A percentile compares a stretch with the other conserved stretches of the same genome.
Evolutionary conservation across 1,139 yeast genomes (phyloP).

Genomic region (Kodamaea alishanica): DNA sequence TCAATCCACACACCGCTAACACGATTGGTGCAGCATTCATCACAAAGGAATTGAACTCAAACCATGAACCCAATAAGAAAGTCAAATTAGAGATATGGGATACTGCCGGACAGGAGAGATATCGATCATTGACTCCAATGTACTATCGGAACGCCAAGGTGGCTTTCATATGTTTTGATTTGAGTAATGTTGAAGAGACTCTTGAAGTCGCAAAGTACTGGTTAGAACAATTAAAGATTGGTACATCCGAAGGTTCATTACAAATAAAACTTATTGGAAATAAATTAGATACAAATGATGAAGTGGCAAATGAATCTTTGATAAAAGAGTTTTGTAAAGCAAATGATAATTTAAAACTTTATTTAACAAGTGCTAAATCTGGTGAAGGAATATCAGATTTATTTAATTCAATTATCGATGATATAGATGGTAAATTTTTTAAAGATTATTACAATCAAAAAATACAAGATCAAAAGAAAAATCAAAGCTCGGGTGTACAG

Average conservation of each 20-base stretch:
- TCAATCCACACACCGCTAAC: slow-evolving; percentile 38
- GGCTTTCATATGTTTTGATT: slow-evolving; percentile 36
- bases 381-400: slow-evolving; percentile 43
- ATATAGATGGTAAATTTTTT: slow-evolving; percentile 35
- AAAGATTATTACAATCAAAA: slow-evolving; percentile 5
- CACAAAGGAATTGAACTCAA: slow-evolving; percentile 31
- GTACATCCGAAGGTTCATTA: slow-evolving; percentile 18
- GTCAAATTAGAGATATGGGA: slow-evolving; percentile 50
- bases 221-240: slow-evolving; percentile 39
- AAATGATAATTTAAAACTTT: slow-evolving; percentile 13
- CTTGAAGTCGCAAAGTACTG: slow-evolving; percentile 42
- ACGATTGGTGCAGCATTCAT: slow-evolving; percentile 52
- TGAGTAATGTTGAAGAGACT: slow-evolving; percentile 30
- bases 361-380: slow-evolving; percentile 45
- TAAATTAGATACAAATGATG: slow-evolving; percentile 11
- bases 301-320: slow-evolving; percentile 2
- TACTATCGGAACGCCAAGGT: slow-evolving; percentile 42
- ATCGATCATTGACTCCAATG: slow-evolving; percentile 47
- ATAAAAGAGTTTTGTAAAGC: slow-evolving; percentile 9
- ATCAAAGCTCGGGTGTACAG: slow-evolving; percentile 4
- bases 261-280: slow-evolving; percentile 15
- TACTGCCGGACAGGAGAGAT: slow-evolving; percentile 50
- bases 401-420: slow-evolving; percentile 40
- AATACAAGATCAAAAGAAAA: slow-evolving; percentile 2
- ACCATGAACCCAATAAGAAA: slow-evolving; percentile 28